phyloP scores from a whole-genome alignment of 345 rosid species.

The Excoecaria agallocha region DNA sequence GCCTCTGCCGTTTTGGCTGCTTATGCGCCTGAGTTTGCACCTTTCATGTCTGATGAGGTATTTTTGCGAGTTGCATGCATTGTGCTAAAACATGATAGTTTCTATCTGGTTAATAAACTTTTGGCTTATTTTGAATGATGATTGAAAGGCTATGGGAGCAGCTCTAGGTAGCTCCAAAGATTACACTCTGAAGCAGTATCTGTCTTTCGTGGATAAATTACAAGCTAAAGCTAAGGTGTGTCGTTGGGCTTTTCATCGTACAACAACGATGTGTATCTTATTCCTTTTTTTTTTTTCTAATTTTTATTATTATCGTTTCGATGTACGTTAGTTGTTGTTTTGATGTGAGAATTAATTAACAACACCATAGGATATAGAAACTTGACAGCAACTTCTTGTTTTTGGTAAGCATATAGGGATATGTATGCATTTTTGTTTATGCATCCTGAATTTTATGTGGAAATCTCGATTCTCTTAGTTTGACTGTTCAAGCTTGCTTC shows the following conservation, averaged over 20 bases:
- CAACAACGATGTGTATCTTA: background rate
- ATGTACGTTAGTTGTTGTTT: background rate
- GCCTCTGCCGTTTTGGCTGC: slow-evolving; percentile 91
- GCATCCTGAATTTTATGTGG: background rate
- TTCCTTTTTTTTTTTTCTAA: background rate
- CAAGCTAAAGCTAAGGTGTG: slow-evolving; percentile 60
- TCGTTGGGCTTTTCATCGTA: slow-evolving; percentile 13
- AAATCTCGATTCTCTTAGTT: background rate
- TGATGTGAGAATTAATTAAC: background rate
- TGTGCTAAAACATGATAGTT: background rate
- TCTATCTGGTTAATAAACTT: background rate
- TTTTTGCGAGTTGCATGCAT: background rate
- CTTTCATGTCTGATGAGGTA: slow-evolving; percentile 94
- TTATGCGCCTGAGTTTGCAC: slow-evolving; percentile 70
- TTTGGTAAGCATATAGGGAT: background rate
- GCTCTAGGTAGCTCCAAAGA: slow-evolving; percentile 70
- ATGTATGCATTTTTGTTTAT: background rate
- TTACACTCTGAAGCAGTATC: slow-evolving; percentile 70
- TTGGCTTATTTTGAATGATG: background rate
- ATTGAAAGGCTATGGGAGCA: slow-evolving; percentile 67
- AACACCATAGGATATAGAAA: background rate
- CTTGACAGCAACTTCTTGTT: slow-evolving; percentile 1
- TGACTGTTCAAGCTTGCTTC: background rate
- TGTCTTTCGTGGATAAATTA: slow-evolving; percentile 50
- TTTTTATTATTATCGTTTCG: background rate